Conservation (phyloP, 2,329 filamentous ascomycete species). For the Aspergillus ibericus region DNA sequence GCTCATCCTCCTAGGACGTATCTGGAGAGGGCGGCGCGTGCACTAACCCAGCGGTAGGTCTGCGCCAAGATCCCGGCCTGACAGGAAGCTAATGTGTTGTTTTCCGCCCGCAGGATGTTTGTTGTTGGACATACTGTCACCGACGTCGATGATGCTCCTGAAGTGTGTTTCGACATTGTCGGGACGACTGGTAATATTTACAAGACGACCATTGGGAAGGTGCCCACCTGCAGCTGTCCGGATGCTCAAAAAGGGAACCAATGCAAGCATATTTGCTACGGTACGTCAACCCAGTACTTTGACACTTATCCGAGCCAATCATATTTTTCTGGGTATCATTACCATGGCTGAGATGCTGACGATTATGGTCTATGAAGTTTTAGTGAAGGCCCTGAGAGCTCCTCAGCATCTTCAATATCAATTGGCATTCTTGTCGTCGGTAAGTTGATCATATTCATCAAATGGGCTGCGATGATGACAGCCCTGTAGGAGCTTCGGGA, state of each 20-base stretch:
- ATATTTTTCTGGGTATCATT: slow-evolving; percentile 13
- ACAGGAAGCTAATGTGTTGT: not conserved
- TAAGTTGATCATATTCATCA: slow-evolving; percentile 22
- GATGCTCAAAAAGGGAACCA: slow-evolving; percentile 57
- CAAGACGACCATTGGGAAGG: slow-evolving; percentile 54
- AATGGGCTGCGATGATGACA: not conserved
- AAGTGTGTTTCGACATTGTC: slow-evolving; percentile 57
- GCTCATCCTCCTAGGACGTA: slow-evolving; percentile 48
- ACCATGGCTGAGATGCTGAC: slow-evolving; percentile 11
- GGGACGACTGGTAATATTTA: slow-evolving; percentile 65
- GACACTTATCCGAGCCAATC: not conserved
- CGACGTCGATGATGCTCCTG: slow-evolving; percentile 46
- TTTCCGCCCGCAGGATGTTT: slow-evolving; percentile 49
- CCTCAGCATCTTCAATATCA: slow-evolving; percentile 59
- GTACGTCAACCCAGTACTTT: slow-evolving; percentile 34
- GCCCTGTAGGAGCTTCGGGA: slow-evolving; percentile 53
- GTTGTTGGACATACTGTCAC: slow-evolving; percentile 53
- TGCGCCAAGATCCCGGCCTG: not conserved
- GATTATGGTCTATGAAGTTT: slow-evolving; percentile 42
- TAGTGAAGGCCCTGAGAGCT: slow-evolving; percentile 59
- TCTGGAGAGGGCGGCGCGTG: slow-evolving; percentile 49
- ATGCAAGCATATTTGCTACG: slow-evolving; percentile 64
- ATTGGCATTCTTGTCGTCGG: slow-evolving; percentile 57
- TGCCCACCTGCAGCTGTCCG: slow-evolving; percentile 57
- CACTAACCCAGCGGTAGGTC: slow-evolving; percentile 48